Conservation (phyloP, 164 flowering plant genomes). For the Akebia trifoliata region DNA sequence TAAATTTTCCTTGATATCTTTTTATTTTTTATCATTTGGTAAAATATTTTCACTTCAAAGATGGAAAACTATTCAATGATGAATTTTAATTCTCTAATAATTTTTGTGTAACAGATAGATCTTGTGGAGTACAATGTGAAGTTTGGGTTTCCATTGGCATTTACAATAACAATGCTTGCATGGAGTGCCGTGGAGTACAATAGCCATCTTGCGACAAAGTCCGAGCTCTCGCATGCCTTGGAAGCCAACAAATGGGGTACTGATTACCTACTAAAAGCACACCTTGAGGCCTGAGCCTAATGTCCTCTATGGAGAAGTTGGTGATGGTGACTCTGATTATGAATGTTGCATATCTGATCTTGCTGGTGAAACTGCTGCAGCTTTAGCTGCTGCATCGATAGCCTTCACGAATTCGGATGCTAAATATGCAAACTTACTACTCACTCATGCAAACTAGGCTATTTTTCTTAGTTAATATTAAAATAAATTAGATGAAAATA, state of each 20-base stretch:
- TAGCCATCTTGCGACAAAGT: constrained; percentile 6
- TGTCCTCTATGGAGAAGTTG: constrained; percentile 54
- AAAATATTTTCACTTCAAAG: too few species aligned
- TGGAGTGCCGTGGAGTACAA: constrained; percentile 41
- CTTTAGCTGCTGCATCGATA: constrained; percentile 64
- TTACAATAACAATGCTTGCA: constrained; percentile 44
- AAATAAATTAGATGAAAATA: too few species aligned
- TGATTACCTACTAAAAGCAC: constrained; percentile 52
- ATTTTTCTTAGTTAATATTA: too few species aligned
- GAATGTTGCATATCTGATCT: constrained; percentile 69
- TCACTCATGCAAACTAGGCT: constrained; percentile 54
- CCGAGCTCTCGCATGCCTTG: constrained; percentile 28
- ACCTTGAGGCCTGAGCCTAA: constrained; percentile 30
- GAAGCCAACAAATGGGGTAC: constrained; percentile 50
- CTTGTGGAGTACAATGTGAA: constrained; percentile 57
- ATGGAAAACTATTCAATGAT: too few species aligned
- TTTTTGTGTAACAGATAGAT: constrained; percentile 48
- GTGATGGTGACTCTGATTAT: constrained; percentile 63
- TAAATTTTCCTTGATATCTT: too few species aligned
- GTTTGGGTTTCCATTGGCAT: constrained; percentile 56
- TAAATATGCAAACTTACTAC: constrained; percentile 31
- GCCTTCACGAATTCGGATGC: constrained; percentile 37
- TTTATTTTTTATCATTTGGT: too few species aligned
- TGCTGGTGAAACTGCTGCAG: constrained; percentile 77
- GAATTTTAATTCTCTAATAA: too few species aligned